phyloP scores from a whole-genome alignment of 2,329 filamentous ascomycete genomes.

The Didymella keratinophila region DNA sequence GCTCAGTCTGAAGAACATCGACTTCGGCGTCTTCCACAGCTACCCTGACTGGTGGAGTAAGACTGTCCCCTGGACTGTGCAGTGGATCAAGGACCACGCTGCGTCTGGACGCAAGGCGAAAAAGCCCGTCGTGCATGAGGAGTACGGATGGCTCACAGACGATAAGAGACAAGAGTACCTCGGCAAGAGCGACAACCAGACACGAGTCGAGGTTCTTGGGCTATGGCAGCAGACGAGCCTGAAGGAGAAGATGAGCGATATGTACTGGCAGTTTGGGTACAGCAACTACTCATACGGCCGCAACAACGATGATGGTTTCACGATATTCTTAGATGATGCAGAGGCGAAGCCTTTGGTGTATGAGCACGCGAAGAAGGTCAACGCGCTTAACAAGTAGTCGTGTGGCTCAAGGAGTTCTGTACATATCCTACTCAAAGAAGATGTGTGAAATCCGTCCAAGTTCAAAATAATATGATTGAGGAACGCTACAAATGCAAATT shows the following conservation, averaged over 20 bases:
- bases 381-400: constrained; percentile 26
- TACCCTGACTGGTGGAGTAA: constrained; percentile 66
- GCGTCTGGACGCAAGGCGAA: constrained; percentile 52
- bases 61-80: constrained; percentile 60
- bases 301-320: constrained; percentile 66
- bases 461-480: too few species aligned
- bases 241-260: constrained; percentile 59
- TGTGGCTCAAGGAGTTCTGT: background rate
- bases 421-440: background rate
- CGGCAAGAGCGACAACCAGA: constrained; percentile 54
- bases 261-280: constrained; percentile 66
- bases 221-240: constrained; percentile 61
- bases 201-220: constrained; percentile 56
- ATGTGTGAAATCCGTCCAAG: too few species aligned
- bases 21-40: constrained; percentile 64
- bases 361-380: constrained; percentile 34
- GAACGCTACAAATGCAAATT: too few species aligned
- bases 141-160: constrained; percentile 63
- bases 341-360: constrained; percentile 33
- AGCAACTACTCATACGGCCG: constrained; percentile 61
- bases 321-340: constrained; percentile 60
- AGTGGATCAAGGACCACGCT: constrained; percentile 65
- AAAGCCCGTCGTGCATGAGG: constrained; percentile 65
- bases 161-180: constrained; percentile 58
- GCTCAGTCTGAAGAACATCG: constrained; percentile 57